These are phyloP conservation scores for Pleurozium schreberi DNA, from an alignment of 225 moss, liverwort and hornwort species.

Conservation along the genomic window DNA sequence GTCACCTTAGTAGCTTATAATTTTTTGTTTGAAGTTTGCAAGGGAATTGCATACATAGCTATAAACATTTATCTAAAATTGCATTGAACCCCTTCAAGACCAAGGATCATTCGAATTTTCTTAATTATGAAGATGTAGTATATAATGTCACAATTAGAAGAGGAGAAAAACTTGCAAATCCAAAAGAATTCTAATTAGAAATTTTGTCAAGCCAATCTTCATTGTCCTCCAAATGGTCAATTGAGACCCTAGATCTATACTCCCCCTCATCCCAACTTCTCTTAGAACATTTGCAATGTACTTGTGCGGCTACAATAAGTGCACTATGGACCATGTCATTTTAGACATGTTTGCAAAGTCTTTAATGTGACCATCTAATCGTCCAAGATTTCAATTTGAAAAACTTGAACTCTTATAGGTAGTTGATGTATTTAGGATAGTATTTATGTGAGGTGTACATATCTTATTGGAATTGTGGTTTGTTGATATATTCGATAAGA, in stretches of 20 bases:
- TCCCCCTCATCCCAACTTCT: fast-evolving
- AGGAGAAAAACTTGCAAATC: background rate
- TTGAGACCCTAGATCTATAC: fast-evolving
- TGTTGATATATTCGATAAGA: background rate
- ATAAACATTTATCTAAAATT: background rate
- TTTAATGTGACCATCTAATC: fast-evolving
- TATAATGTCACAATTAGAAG: background rate
- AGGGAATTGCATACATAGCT: background rate
- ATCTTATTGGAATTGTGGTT: too few species aligned
- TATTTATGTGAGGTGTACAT: background rate
- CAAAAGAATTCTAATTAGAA: background rate
- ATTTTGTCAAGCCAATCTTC: too few species aligned
- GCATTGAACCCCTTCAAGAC: too few species aligned
- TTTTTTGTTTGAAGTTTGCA: fast-evolving
- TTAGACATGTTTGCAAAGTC: too few species aligned
- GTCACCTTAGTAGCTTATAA: background rate
- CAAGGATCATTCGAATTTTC: too few species aligned
- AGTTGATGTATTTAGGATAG: background rate
- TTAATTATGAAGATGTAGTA: background rate
- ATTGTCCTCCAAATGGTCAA: background rate
- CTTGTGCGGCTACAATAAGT: fast-evolving
- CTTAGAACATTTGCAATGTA: too few species aligned
- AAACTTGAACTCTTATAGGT: fast-evolving
- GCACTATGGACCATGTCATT: too few species aligned
- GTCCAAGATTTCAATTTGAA: background rate